These are phyloP conservation scores for Ensete ventricosum DNA, from an alignment of 176 grass and related monocot genomes.

Conservation along the genomic window DNA sequence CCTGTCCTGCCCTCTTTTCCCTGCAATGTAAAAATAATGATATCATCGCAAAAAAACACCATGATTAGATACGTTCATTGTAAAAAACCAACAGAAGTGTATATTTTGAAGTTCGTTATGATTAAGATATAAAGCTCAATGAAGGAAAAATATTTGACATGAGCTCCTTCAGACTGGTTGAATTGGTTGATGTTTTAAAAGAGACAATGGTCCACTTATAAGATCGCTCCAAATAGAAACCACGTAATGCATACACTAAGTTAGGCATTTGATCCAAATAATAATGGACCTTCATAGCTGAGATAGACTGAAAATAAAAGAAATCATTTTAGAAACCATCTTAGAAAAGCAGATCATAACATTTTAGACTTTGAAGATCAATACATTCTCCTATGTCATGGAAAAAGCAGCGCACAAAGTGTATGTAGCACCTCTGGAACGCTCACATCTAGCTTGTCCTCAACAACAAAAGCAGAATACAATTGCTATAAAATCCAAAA, in stretches of 20 bases:
- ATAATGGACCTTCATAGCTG: too few relatives aligned
- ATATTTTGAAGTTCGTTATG: not conserved
- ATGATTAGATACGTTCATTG: not conserved
- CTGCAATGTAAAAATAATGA: constrained; percentile 20
- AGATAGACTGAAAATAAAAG: too few relatives aligned
- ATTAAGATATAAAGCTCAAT: not conserved
- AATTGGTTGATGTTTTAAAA: not conserved
- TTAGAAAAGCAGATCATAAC: too few relatives aligned
- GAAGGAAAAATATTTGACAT: not conserved
- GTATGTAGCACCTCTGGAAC: not conserved
- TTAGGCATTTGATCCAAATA: too few relatives aligned
- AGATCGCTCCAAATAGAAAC: not conserved
- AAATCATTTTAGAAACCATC: too few relatives aligned
- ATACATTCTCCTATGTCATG: not conserved
- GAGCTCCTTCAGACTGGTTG: too few relatives aligned
- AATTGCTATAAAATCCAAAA: not conserved
- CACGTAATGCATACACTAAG: not conserved
- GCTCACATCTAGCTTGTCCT: not conserved
- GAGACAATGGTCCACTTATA: not conserved
- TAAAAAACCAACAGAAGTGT: not conserved
- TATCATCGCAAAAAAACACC: not conserved
- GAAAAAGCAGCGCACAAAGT: not conserved
- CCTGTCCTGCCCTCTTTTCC: constrained; percentile 70
- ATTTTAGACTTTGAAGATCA: not conserved
- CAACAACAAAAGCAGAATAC: not conserved